A percentile compares a stretch with the other conserved stretches of the same genome.
These are phyloP conservation scores for Xylogone sp. DNA, from an alignment of 2,329 filamentous ascomycete genomes.

Conservation along the genomic window DNA sequence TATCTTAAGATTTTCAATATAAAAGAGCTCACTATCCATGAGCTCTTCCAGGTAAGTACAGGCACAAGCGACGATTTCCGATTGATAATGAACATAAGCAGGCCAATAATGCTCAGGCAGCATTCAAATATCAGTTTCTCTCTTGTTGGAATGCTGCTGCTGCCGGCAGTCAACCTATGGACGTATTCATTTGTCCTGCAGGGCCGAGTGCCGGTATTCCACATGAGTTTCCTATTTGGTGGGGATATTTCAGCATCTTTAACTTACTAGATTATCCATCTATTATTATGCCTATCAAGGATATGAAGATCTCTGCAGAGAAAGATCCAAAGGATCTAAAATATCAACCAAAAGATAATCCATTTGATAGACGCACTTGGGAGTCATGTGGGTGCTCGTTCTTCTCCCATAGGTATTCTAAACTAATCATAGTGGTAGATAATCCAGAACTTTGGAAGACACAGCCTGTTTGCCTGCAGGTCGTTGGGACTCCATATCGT, in stretches of 20 bases:
- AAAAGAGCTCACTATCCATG: neutral
- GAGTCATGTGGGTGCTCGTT: constrained; percentile 6
- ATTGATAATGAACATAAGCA: neutral
- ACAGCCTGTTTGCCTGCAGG: constrained; percentile 6
- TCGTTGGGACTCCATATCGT: constrained; percentile 3
- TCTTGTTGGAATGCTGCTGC: neutral
- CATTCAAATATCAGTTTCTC: constrained; percentile 1
- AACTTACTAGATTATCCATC: constrained; percentile 9
- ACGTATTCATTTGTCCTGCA: constrained; percentile 6
- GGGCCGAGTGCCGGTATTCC: constrained; percentile 3
- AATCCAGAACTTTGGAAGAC: constrained; percentile 4
- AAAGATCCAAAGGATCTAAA: constrained; percentile 10
- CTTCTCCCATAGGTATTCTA: neutral
- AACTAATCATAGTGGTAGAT: constrained; percentile 1
- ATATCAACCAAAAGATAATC: constrained; percentile 5
- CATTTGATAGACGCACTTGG: constrained; percentile 9
- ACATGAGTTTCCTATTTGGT: constrained; percentile 5
- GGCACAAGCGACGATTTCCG: neutral
- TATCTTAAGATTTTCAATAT: constrained; percentile 3
- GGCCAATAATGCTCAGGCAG: constrained; percentile 1
- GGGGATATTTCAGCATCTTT: constrained; percentile 7
- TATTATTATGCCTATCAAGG: constrained; percentile 3
- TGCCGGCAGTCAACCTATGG: neutral
- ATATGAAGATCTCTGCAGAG: constrained; percentile 5
- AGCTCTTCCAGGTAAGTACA: neutral